These are phyloP conservation scores for Trichoderma aggressivum DNA, from an alignment of 2,329 filamentous ascomycete species.

Conservation along the genomic window DNA sequence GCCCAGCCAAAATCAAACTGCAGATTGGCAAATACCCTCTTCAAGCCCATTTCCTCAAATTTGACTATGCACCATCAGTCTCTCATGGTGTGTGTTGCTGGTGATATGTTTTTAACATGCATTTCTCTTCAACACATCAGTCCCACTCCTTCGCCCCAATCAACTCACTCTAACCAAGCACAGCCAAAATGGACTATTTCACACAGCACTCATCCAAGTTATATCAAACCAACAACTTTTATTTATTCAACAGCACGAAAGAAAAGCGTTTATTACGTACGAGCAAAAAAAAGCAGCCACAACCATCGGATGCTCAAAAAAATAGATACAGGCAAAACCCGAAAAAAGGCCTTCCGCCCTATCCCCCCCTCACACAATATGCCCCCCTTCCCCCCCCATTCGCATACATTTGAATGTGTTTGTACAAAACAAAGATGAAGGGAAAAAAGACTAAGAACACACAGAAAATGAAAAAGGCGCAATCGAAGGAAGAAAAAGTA, in stretches of 20 bases:
- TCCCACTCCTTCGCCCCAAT: neutral
- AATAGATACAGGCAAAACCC: neutral
- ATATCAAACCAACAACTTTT: neutral
- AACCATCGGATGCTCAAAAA: neutral
- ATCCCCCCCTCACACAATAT: neutral
- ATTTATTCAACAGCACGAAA: neutral
- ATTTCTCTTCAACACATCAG: neutral
- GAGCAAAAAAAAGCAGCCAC: neutral
- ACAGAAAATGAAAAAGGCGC: neutral
- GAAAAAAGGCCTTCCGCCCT: neutral
- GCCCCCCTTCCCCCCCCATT: neutral
- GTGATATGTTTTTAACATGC: neutral
- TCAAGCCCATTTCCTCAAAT: too few relatives aligned
- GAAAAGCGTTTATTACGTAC: slow-evolving; percentile 2
- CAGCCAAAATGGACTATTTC: neutral
- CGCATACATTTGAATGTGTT: neutral
- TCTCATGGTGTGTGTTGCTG: neutral
- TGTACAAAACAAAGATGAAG: neutral
- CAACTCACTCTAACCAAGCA: neutral
- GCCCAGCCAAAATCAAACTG: too few relatives aligned
- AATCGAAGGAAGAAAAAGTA: neutral
- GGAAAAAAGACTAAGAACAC: neutral
- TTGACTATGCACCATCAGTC: too few relatives aligned
- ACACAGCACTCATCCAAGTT: neutral
- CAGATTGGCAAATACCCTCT: too few relatives aligned